Evolutionary conservation across 306 rosid genomes (phyloP).

Genomic region (Trifolium repens): DNA sequence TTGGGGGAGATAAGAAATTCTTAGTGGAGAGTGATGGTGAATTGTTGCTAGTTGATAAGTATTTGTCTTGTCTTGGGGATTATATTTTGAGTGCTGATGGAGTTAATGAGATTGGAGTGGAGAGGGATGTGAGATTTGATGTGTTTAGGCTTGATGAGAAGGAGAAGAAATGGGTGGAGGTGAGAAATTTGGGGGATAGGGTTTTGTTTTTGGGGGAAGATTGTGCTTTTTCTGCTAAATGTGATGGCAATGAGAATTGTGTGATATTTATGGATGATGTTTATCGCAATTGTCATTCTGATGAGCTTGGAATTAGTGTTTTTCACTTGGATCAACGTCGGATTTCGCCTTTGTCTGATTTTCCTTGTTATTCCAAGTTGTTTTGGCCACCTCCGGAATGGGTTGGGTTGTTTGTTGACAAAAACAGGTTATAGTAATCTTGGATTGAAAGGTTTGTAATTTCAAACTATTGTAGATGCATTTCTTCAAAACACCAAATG

Average conservation of each 20-base stretch:
- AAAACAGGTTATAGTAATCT: not conserved
- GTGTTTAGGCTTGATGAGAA: constrained; percentile 55
- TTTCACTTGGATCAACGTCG: constrained; percentile 54
- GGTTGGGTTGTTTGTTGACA: constrained; percentile 39
- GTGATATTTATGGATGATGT: constrained; percentile 63
- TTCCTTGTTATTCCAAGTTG: constrained; percentile 55
- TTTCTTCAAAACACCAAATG: not conserved
- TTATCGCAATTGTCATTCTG: constrained; percentile 12
- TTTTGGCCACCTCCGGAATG: constrained; percentile 85
- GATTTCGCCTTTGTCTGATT: constrained; percentile 55
- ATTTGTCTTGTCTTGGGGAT: constrained; percentile 31
- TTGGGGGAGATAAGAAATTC: constrained; percentile 88
- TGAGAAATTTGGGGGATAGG: constrained; percentile 60
- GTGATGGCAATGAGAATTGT: constrained; percentile 59
- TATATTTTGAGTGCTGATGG: not conserved
- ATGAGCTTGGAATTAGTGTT: constrained; percentile 57
- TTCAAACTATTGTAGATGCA: not conserved
- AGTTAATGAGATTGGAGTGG: constrained; percentile 42
- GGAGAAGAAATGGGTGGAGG: constrained; percentile 63
- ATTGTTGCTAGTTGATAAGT: constrained; percentile 71
- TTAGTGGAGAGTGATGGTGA: constrained; percentile 68
- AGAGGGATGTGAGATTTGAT: constrained; percentile 62
- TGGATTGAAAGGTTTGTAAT: not conserved
- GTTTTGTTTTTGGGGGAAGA: constrained; percentile 80
- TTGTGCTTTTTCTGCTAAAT: constrained; percentile 66